Base-by-base conservation (phyloP, 2,329 filamentous ascomycete species). In the Botrytis hyacinthi region DNA sequence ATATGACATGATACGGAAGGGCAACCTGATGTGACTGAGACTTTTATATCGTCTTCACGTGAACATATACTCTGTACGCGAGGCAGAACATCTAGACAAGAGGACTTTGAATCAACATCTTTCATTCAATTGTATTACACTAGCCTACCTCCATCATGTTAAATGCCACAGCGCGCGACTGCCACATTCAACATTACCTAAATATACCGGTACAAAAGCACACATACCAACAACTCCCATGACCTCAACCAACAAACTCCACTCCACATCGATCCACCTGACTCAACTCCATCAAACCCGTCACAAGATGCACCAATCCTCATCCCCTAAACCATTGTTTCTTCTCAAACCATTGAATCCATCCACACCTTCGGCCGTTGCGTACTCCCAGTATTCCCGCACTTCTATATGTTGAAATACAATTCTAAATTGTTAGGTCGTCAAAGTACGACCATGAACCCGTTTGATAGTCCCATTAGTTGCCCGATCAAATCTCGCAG, bases 341-440 rank as follows among this genome's bases (percentile, higher is more conserved):
- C 48, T 9, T 18, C 26, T 22, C 35, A 57, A 54, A 32, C 18
- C 26, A 54, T 29, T 22, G 48, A 54, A 42, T 10, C 66, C 18
- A 68, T 42, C 20, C 66, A 42, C 37, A 26, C 32, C 40, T 68
- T 20, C 66, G 29, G 29, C 48, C 20, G 18, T 57, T 68, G 35
- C 48, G 20, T 32, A 42, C 35, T 42, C 66, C 35, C n/a, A 66
- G 16, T 48, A 44, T 35, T n/a, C 26, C 29, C n/a, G 22, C n/a
- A 37, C 66, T 68, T 68, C 66, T 68, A 42, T 68, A 68, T 42
- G 48, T 29, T 68, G 20, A 57, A 68, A 68, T 42, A 48, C 35
- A 57, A 20, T n/a, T 68, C 66, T 68, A 68, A 57, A 18, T 37
- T n/a, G 40, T 57, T 37, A 32, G 20, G 48, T 26, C 48, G 37